Evolutionary conservation across 2,329 filamentous ascomycete genomes (phyloP).

Genomic region (Epichloe baconii): DNA sequence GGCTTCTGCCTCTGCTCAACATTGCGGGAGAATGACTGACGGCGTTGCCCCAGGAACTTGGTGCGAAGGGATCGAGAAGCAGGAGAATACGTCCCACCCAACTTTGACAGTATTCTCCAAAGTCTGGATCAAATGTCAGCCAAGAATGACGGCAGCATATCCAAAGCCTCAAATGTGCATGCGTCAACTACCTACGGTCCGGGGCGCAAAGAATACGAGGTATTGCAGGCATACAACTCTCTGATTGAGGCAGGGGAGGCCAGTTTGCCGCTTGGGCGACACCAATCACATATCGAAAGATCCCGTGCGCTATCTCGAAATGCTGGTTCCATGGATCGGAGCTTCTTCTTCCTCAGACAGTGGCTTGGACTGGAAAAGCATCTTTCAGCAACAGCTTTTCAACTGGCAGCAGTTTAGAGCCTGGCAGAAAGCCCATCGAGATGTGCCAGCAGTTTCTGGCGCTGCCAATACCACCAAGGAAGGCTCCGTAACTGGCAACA

Average conservation of each 20-base stretch:
- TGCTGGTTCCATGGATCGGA: constrained; percentile 1
- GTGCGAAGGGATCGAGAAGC: constrained; percentile 4
- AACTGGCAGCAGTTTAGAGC: constrained; percentile 4
- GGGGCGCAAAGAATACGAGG: constrained; percentile 5
- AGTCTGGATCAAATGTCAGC: constrained; percentile 6
- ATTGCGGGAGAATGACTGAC: background rate
- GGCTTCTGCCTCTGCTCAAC: background rate
- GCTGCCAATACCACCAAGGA: background rate
- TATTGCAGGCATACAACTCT: constrained; percentile 2
- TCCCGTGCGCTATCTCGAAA: background rate
- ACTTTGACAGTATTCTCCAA: constrained; percentile 4
- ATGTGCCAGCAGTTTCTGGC: background rate
- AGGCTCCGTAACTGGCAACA: no score
- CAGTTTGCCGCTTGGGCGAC: constrained; percentile 1
- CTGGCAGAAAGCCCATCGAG: constrained; percentile 3
- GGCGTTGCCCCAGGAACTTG: background rate
- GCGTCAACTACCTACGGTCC: background rate
- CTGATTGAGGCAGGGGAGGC: constrained; percentile 4
- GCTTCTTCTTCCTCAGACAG: background rate
- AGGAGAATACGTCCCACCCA: constrained; percentile 2
- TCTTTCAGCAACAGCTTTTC: constrained; percentile 2
- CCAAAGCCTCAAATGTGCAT: background rate
- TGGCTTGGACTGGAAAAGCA: constrained; percentile 3
- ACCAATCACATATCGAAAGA: constrained; percentile 1
- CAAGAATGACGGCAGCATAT: background rate